These are phyloP conservation scores for Crotalaria pallida DNA, from an alignment of 306 rosid species.

Conservation along the genomic window DNA sequence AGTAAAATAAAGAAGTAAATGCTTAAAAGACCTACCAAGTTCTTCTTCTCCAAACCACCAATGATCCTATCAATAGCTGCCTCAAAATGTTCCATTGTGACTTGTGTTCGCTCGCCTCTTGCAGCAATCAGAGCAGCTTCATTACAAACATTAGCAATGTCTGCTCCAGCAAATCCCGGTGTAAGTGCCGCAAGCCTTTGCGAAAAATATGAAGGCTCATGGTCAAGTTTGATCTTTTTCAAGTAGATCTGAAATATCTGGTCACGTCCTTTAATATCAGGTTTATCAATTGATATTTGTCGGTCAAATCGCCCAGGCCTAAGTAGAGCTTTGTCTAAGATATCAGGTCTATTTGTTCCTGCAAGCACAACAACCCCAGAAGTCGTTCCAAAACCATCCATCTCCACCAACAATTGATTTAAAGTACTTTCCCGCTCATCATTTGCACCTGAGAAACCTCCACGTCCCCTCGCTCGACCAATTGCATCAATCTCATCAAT, in stretches of 20 bases:
- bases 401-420: slow-evolving; percentile 93
- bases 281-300: slow-evolving; percentile 66
- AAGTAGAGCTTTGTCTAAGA: slow-evolving; percentile 83
- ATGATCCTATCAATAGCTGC: slow-evolving; percentile 88
- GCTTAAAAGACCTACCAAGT: slow-evolving; percentile 45
- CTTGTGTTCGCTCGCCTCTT: slow-evolving; percentile 49
- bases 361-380: slow-evolving; percentile 97
- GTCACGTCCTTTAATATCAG: slow-evolving; percentile 87
- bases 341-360: slow-evolving; percentile 97
- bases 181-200: slow-evolving; percentile 95
- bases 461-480: slow-evolving; percentile 98
- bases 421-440: slow-evolving; percentile 98
- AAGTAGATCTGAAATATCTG: slow-evolving; percentile 86
- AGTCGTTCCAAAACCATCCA: slow-evolving; percentile 97
- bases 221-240: slow-evolving; percentile 83
- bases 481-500: slow-evolving; percentile 98
- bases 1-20: background rate
- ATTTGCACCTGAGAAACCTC: slow-evolving; percentile 78
- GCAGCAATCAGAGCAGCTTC: slow-evolving; percentile 98
- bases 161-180: slow-evolving; percentile 99
- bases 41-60: slow-evolving; percentile 98
- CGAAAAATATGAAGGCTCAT: slow-evolving; percentile 73
- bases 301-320: slow-evolving; percentile 99
- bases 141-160: slow-evolving; percentile 95
- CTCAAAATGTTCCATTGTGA: slow-evolving; percentile 80